Evolutionary conservation across 2,329 filamentous ascomycete genomes (phyloP).

Genomic region (Alternaria tenuissima): DNA sequence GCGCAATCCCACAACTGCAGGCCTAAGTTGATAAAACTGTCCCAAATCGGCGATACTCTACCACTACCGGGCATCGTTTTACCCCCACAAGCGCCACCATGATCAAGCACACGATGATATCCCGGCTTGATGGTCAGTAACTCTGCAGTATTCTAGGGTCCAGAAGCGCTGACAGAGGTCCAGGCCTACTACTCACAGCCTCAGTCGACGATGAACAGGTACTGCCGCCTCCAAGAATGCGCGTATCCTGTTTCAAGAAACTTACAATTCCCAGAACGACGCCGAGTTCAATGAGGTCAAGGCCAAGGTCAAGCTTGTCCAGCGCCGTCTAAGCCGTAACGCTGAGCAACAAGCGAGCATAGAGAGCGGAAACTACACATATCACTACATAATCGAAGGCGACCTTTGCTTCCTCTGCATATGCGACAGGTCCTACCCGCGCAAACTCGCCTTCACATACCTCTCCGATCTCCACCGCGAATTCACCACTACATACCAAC

Average conservation of each 20-base stretch:
- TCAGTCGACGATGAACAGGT: slow-evolving; percentile 91
- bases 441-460: slow-evolving; percentile 98
- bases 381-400: slow-evolving; percentile 88
- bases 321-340: slow-evolving; percentile 86
- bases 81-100: slow-evolving; percentile 55
- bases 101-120: slow-evolving; percentile 94
- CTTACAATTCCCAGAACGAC: slow-evolving; percentile 63
- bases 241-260: slow-evolving; percentile 3
- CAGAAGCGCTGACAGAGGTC: slow-evolving; percentile 26
- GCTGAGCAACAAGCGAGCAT: slow-evolving; percentile 91
- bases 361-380: slow-evolving; percentile 80
- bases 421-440: slow-evolving; percentile 91
- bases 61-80: neutral
- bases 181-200: slow-evolving; percentile 92
- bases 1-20: neutral
- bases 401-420: slow-evolving; percentile 93
- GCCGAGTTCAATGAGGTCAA: slow-evolving; percentile 86
- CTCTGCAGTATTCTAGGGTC: slow-evolving; percentile 6
- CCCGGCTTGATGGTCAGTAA: slow-evolving; percentile 80
- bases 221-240: slow-evolving; percentile 10
- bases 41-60: neutral
- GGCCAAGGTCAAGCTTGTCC: slow-evolving; percentile 86
- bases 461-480: slow-evolving; percentile 90
- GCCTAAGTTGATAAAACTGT: neutral
- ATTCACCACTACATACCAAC: slow-evolving; percentile 85